phyloP scores from a whole-genome alignment of 495 filamentous ascomycete genomes.

The Podospora australis region DNA sequence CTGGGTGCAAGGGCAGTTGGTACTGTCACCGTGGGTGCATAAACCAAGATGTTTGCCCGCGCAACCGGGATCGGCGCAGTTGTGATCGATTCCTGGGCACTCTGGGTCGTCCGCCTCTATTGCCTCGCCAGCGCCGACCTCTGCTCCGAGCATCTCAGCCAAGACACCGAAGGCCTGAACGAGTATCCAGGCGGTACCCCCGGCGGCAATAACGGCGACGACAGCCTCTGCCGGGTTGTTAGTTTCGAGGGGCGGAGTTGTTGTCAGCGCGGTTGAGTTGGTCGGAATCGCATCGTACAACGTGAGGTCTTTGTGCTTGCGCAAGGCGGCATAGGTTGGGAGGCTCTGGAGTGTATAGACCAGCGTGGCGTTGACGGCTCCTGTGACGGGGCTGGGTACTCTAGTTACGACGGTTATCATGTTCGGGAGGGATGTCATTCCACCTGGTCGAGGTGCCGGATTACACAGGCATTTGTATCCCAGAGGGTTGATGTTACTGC shows the following conservation, averaged over 20 bases:
- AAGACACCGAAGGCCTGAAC: neutral
- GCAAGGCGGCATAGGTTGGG: neutral
- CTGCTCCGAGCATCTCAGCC: neutral
- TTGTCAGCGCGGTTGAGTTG: neutral
- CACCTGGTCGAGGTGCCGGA: neutral
- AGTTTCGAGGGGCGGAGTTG: neutral
- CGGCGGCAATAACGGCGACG: neutral
- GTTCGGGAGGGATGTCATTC: neutral
- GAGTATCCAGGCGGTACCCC: neutral
- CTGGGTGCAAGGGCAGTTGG: neutral
- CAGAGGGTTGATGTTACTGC: neutral
- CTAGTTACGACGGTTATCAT: neutral
- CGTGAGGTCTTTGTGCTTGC: neutral
- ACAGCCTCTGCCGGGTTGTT: neutral
- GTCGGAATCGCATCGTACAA: neutral
- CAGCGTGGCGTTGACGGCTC: neutral
- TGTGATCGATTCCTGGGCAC: neutral
- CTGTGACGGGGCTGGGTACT: neutral
- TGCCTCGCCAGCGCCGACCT: neutral
- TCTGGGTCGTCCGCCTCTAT: neutral
- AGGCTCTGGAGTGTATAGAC: neutral
- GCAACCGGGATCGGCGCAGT: neutral
- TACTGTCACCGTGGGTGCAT: neutral
- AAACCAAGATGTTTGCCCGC: neutral
- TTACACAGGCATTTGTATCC: neutral